These are phyloP conservation scores for Agapanthus africanus DNA, from an alignment of 106 monocot genomes.

Conservation along the genomic window DNA sequence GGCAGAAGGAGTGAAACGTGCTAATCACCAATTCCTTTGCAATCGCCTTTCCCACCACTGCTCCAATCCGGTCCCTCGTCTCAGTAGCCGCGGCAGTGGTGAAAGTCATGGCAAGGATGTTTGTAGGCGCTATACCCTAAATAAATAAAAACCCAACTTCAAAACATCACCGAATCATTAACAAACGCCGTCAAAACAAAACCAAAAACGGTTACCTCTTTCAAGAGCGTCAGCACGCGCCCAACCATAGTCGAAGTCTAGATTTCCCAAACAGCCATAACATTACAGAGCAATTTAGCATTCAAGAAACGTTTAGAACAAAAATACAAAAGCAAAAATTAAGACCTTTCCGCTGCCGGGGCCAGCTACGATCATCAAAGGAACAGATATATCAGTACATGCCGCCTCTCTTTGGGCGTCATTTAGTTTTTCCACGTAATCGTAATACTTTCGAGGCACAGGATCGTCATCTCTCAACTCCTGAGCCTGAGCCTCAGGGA, in stretches of 20 bases:
- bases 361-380: conserved; percentile 83
- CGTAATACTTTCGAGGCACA: conserved; percentile 43
- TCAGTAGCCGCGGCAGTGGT: conserved; percentile 87
- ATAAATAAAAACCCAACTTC: conserved; percentile 10
- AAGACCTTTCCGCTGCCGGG: conserved; percentile 96
- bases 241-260: conserved; percentile 98
- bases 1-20: conserved; percentile 90
- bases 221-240: conserved; percentile 75
- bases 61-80: conserved; percentile 77
- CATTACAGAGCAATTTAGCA: background rate
- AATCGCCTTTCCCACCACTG: conserved; percentile 64
- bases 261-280: background rate
- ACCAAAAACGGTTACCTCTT: conserved; percentile 45
- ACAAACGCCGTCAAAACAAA: conserved; percentile 42
- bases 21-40: conserved; percentile 75
- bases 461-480: conserved; percentile 8
- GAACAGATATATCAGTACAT: conserved; percentile 53
- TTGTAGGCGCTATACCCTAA: conserved; percentile 54
- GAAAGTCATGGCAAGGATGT: conserved; percentile 93
- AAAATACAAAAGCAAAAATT: background rate
- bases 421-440: conserved; percentile 63
- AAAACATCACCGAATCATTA: background rate
- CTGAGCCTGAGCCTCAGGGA: background rate
- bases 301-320: background rate
- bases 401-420: conserved; percentile 78